Percentiles rank a stretch among this genome's conserved stretches.
Conservation (phyloP, 306 rosid genomes). For the Rosa persica region DNA sequence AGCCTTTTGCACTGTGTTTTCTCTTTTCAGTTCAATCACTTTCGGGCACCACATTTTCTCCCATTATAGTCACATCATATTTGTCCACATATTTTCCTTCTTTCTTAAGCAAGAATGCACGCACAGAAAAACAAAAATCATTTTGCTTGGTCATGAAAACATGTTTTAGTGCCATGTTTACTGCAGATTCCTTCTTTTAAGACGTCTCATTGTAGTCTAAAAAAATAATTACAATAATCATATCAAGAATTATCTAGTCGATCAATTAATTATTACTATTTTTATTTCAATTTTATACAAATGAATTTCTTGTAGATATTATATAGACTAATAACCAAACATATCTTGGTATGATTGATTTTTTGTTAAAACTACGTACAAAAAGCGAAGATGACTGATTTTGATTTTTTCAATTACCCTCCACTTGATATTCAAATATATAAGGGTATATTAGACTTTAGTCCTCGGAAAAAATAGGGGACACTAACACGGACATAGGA, state of each 20-base stretch:
- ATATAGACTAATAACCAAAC: no score
- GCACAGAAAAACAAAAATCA: background rate
- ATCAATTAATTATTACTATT: background rate
- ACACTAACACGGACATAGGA: background rate
- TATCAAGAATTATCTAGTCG: background rate
- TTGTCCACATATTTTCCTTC: background rate
- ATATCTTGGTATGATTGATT: no score
- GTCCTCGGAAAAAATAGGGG: background rate
- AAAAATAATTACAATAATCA: background rate
- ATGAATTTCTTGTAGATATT: background rate
- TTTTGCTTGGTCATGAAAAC: background rate
- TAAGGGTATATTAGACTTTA: background rate
- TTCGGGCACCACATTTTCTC: conserved; percentile 22
- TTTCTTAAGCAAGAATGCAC: background rate
- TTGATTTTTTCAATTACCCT: background rate
- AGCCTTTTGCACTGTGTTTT: conserved; percentile 14
- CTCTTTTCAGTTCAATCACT: background rate
- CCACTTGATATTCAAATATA: background rate
- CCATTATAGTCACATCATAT: conserved; percentile 11
- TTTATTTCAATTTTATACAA: background rate
- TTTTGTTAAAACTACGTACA: no score
- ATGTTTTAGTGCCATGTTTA: background rate
- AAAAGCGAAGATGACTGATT: no score
- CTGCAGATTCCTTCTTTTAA: background rate
- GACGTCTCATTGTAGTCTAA: background rate